Conservation (phyloP, 441 rosid genomes). For the Isatis lusitanica region DNA sequence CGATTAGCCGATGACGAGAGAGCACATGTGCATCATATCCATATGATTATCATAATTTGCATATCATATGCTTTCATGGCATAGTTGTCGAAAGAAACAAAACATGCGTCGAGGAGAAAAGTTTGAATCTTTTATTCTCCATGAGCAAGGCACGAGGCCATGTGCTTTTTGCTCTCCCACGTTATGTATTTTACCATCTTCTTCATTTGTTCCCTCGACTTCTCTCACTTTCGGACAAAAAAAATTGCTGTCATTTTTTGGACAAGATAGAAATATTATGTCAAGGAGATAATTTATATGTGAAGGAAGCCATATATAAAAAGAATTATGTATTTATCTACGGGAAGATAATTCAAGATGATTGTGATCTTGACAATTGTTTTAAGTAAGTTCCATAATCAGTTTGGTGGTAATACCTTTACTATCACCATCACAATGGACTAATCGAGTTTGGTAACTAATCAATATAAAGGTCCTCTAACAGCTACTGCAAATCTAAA, state of each 20-base stretch:
- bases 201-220: conserved; percentile 10
- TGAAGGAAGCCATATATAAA: neutral
- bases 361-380: conserved; percentile 4
- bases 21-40: conserved; percentile 32
- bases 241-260: conserved; percentile 24
- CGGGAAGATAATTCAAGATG: neutral
- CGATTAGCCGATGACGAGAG: conserved; percentile 7
- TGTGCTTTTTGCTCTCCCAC: conserved; percentile 27
- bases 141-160: conserved; percentile 24
- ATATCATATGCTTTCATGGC: conserved; percentile 30
- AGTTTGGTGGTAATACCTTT: conserved; percentile 17
- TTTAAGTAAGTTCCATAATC: neutral
- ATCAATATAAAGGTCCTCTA: conserved; percentile 25
- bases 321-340: neutral
- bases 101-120: conserved; percentile 16
- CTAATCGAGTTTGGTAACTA: conserved; percentile 25
- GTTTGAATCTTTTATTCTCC: conserved; percentile 13
- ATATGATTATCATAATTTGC: conserved; percentile 28
- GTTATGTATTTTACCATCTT: conserved; percentile 25
- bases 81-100: conserved; percentile 35
- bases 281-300: conserved; percentile 2
- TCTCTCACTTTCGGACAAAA: conserved; percentile 33
- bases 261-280: conserved; percentile 8
- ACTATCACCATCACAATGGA: neutral
- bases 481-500: conserved; percentile 21